phyloP scores from a whole-genome alignment of 2,329 filamentous ascomycete species.

The Venturiaceae sp. region DNA sequence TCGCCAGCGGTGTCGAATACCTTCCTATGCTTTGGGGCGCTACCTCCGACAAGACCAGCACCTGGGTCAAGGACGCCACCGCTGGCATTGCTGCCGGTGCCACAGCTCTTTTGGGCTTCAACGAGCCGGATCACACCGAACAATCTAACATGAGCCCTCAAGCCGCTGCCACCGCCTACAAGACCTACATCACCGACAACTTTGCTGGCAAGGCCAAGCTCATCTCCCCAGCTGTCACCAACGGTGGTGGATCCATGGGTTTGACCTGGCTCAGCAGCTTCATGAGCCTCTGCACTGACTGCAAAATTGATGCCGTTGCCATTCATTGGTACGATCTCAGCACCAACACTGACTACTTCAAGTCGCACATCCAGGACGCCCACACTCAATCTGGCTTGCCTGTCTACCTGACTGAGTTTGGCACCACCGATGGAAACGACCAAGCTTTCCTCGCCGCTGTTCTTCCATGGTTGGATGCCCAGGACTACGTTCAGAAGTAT shows the following conservation, averaged over 20 bases:
- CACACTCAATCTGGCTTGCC: constrained; percentile 11
- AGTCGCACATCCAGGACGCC: constrained; percentile 8
- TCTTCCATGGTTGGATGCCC: constrained; percentile 22
- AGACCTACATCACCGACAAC: constrained; percentile 13
- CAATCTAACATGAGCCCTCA: constrained; percentile 24
- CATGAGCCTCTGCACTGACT: constrained; percentile 12
- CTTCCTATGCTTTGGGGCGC: constrained; percentile 49
- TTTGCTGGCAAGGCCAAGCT: constrained; percentile 12
- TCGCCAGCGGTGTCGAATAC: constrained; percentile 38
- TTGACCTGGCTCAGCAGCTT: constrained; percentile 18
- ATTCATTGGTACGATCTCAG: constrained; percentile 19
- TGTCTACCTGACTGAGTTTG: constrained; percentile 26
- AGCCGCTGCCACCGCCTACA: constrained; percentile 18
- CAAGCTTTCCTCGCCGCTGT: constrained; percentile 17
- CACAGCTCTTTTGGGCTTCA: constrained; percentile 20
- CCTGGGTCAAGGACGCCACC: constrained; percentile 16
- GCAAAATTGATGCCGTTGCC: constrained; percentile 17
- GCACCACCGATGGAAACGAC: constrained; percentile 13
- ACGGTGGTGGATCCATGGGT: constrained; percentile 14
- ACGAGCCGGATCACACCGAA: constrained; percentile 24
- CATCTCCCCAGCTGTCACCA: constrained; percentile 20
- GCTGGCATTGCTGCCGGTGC: constrained; percentile 14
- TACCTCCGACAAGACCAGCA: constrained; percentile 10
- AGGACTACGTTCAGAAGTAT: constrained; percentile 21
- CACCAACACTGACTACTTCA: constrained; percentile 9